Evolutionary conservation across 768 basidiomycete genomes (phyloP).

Genomic region (Clavulina sp.): DNA sequence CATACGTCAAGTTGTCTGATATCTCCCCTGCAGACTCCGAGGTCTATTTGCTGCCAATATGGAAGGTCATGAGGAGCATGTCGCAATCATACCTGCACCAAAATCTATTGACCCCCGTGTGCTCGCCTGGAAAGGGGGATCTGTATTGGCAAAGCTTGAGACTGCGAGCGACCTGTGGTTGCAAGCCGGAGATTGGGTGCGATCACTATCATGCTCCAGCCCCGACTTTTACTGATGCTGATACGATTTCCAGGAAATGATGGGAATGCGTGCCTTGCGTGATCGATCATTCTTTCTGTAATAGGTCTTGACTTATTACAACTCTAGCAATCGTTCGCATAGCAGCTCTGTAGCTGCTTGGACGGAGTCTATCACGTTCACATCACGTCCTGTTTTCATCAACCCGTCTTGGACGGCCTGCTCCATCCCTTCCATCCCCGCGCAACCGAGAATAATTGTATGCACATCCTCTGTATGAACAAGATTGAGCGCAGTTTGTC

Average conservation of each 20-base stretch:
- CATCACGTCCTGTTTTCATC: slow-evolving; percentile 11
- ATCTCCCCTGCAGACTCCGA: slow-evolving; percentile 2
- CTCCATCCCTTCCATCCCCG: slow-evolving; percentile 19
- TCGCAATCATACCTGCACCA: slow-evolving; percentile 85
- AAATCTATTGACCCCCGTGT: slow-evolving; percentile 83
- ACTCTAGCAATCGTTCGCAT: slow-evolving; percentile 3
- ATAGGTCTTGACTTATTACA: too few relatives aligned
- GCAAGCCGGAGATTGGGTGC: slow-evolving; percentile 70
- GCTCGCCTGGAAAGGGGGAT: slow-evolving; percentile 88
- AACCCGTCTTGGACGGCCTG: slow-evolving; percentile 5
- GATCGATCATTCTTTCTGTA: slow-evolving; percentile 18
- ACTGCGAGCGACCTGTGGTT: slow-evolving; percentile 82
- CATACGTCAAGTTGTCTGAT: slow-evolving; percentile 2
- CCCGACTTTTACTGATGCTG: not conserved
- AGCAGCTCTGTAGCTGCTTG: slow-evolving; percentile 13
- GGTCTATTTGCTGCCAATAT: slow-evolving; percentile 73
- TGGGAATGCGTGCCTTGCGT: slow-evolving; percentile 22
- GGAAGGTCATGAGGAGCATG: slow-evolving; percentile 58
- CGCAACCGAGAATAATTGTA: slow-evolving; percentile 17
- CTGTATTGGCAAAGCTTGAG: slow-evolving; percentile 85
- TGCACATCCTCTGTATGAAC: slow-evolving; percentile 9
- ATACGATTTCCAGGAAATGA: slow-evolving; percentile 14
- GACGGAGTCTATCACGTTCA: slow-evolving; percentile 17
- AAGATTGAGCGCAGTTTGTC: slow-evolving; percentile 15
- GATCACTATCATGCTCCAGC: slow-evolving; percentile 12